Base-by-base conservation (phyloP, 208 protist species). In the Wallacemonas sp. region DNA sequence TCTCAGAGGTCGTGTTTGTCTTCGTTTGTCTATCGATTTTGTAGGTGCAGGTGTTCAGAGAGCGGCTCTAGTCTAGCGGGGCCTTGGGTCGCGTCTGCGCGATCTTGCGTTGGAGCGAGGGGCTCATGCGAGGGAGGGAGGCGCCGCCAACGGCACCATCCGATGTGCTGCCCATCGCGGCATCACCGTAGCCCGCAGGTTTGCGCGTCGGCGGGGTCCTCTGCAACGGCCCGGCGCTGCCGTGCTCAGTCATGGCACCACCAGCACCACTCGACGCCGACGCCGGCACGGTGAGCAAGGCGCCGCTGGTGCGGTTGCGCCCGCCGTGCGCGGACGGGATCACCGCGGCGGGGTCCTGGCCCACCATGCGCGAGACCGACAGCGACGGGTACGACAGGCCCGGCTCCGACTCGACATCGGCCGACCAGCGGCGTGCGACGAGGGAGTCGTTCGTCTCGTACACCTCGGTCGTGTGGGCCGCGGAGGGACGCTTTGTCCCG, bases 21-120 rank as follows among this genome's bases (percentile, higher is more conserved):
- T n/a, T n/a, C n/a, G n/a, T n/a, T n/a, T n/a, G n/a, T n/a, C n/a
- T n/a, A n/a, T n/a, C n/a, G n/a, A n/a, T n/a, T 28, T 39, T 25
- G 11, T 10, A 36, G 14, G 29, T 33, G 50, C 50, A 33, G 5
- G 25, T 20, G 1, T 11, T n/a, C 0, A 49, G 16, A 49, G 10
- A 49, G 10, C 44, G 20, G 44, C 44, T 49, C 44, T 49, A 57
- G 49, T 57, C 25, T 57, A 57, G 14, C 14, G 5, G 25, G 4
- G 11, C 11, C 26, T 59, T 59, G 4, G 52, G 14, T 3, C 31
- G 7, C 4, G 14, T 44, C n/a, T 59, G 52, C 4, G 52, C 68
- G 28, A 80, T 84, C 61, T 80, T 84, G 8, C 74, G 61, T 18
- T 69, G 63, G 4, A 78, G 65, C 10, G 77, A 68, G 8, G 61